These are phyloP conservation scores for Pugionium dolabratum DNA, from an alignment of 345 rosid genomes.

Conservation along the genomic window DNA sequence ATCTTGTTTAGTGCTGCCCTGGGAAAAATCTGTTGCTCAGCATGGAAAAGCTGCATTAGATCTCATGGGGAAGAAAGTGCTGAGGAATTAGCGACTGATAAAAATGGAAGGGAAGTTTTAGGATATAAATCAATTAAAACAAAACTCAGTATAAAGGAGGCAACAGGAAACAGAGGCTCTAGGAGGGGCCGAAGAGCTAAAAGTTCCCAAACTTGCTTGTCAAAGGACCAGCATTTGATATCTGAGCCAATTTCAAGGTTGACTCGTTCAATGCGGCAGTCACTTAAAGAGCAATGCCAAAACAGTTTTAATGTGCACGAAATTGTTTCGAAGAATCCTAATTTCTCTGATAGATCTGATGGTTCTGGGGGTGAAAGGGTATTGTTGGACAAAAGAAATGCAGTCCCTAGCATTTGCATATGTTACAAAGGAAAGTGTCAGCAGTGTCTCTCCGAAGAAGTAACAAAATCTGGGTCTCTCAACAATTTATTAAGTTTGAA, in stretches of 20 bases:
- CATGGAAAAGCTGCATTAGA: conserved; percentile 57
- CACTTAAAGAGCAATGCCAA: conserved; percentile 50
- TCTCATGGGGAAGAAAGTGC: conserved; percentile 43
- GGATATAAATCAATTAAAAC: conserved; percentile 31
- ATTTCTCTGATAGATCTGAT: conserved; percentile 31
- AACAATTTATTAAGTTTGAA: conserved; percentile 49
- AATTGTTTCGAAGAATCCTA: conserved; percentile 35
- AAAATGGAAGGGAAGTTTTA: conserved; percentile 15
- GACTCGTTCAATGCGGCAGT: conserved; percentile 74
- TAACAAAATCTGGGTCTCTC: conserved; percentile 53
- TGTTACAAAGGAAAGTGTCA: conserved; percentile 62
- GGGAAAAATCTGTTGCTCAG: conserved; percentile 55
- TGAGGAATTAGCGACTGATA: conserved; percentile 25
- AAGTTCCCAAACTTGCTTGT: conserved; percentile 38
- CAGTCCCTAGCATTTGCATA: conserved; percentile 47
- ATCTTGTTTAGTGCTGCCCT: conserved; percentile 59
- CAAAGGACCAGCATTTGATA: conserved; percentile 48
- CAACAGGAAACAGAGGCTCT: conserved; percentile 43
- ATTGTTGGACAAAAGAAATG: conserved; percentile 39
- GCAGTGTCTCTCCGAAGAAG: conserved; percentile 55
- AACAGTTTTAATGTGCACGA: conserved; percentile 39
- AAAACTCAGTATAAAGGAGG: conserved; percentile 30
- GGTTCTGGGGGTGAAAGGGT: conserved; percentile 31
- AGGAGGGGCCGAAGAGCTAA: conserved; percentile 52
- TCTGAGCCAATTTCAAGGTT: conserved; percentile 51